Conservation (phyloP, 768 basidiomycete species). For the Termitomyces sp. region DNA sequence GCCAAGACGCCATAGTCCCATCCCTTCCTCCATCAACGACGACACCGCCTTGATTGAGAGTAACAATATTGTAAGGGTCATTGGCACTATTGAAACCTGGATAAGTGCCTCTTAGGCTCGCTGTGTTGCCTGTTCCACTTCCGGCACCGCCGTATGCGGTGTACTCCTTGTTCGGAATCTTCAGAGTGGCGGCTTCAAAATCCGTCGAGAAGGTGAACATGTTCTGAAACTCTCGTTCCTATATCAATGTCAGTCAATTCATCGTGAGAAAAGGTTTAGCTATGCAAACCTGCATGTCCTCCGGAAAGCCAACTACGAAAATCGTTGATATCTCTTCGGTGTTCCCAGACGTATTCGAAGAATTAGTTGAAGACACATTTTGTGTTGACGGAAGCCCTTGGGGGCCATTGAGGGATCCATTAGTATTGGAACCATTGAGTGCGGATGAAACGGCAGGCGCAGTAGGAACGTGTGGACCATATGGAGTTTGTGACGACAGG, state of each 20-base stretch:
- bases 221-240: constrained; percentile 99
- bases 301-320: constrained; percentile 98
- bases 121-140: constrained; percentile 14
- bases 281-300: constrained; percentile 88
- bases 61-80: constrained; percentile 82
- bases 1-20: constrained; percentile 68
- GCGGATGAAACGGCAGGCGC: constrained; percentile 20
- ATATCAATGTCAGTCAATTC: constrained; percentile 15
- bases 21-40: constrained; percentile 77
- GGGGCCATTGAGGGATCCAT: constrained; percentile 12
- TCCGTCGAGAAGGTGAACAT: constrained; percentile 97
- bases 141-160: constrained; percentile 57
- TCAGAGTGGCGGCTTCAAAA: constrained; percentile 96
- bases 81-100: constrained; percentile 45
- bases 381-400: constrained; percentile 22
- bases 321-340: constrained; percentile 94
- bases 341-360: constrained; percentile 21
- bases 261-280: neutral
- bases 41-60: constrained; percentile 76
- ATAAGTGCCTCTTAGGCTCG: constrained; percentile 9
- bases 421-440: constrained; percentile 13
- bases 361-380: constrained; percentile 18
- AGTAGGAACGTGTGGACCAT: constrained; percentile 59
- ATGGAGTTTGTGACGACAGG: constrained; percentile 70
- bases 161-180: constrained; percentile 91